Base-by-base conservation (phyloP, 1,139 yeast species). In the Yamadazyma conglobata region DNA sequence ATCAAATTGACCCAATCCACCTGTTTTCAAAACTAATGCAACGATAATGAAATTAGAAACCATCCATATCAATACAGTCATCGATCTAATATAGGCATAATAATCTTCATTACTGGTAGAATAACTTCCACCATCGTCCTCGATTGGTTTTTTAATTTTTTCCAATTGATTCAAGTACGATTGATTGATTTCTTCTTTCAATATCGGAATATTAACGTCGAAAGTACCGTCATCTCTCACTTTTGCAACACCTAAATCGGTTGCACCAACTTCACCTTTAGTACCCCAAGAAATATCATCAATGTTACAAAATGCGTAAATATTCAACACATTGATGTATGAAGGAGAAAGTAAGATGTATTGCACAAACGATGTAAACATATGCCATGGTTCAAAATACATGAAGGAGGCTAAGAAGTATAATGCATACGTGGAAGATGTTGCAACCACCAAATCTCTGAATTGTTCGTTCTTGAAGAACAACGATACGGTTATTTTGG, bases 11-110 rank as follows among this genome's bases (percentile, higher is more conserved):
- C 59, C 55, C 33, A 78, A 52, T 17, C 89, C 81, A 22, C 85
- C 87, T 0, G 86, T 76, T 44, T 79, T 78, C 29, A 83, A 68
- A 3, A 86, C 88, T 7, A 81, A 67, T 5, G 91, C 85, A 31
- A 81, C 73, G 27, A 86, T 65, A 14, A 79, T 68, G 38, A 82
- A 81, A 52, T 86, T 86, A 12, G 87, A 70, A 35, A 84, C 60
- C 56, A 85, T 77, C 95, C 95, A 86, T 10, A 80, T 60, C 38
- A 85, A 70, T 22, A 86, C 85, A 7, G 89, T 78, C 70, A 83
- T 73, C 4, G 95, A 84, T 55, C 95, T 73, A 52, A 85, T 71
- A 44, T 79, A 72, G 0, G 93, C 93, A 54, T 79, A 84, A 56
- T 82, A 86, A 54, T 82, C 84, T 45, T 84, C 84, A 35, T 72